Evolutionary conservation across 1,284 basidiomycete species (phyloP).

Genomic region (Trametes versicolor): DNA sequence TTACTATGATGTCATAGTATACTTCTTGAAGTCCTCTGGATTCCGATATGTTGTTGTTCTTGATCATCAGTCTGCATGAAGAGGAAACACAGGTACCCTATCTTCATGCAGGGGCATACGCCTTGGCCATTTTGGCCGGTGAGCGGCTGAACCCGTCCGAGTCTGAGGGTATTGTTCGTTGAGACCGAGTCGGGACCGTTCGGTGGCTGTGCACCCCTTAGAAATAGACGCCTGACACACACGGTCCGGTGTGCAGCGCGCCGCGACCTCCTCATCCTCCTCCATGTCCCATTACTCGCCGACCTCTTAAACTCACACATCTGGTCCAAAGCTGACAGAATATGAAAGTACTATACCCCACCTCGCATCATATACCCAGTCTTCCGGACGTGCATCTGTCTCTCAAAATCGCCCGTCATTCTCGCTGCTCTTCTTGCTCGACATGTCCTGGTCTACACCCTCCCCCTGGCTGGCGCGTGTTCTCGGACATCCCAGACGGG

Average conservation of each 20-base stretch:
- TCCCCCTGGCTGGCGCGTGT: constrained; percentile 61
- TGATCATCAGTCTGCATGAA: no score
- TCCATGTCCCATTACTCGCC: background rate
- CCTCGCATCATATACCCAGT: constrained; percentile 56
- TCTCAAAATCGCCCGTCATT: constrained; percentile 81
- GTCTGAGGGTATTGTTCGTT: no score
- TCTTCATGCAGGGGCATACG: no score
- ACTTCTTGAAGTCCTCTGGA: no score
- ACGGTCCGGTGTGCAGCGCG: background rate
- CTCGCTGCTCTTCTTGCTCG: constrained; percentile 67
- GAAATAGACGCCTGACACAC: background rate
- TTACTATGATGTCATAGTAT: no score
- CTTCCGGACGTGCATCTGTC: constrained; percentile 61
- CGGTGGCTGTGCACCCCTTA: background rate
- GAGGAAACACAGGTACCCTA: no score
- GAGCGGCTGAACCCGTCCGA: no score
- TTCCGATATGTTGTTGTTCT: no score
- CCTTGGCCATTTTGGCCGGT: no score
- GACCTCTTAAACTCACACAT: background rate
- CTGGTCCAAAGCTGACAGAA: background rate
- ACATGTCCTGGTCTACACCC: constrained; percentile 77
- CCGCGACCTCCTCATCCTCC: background rate
- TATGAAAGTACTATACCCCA: constrained; percentile 74
- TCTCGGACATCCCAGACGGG: constrained; percentile 56
- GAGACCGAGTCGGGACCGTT: background rate